These are phyloP conservation scores for Rhytidhysteron rufulum DNA, from an alignment of 2,329 filamentous ascomycete species.

Conservation along the genomic window DNA sequence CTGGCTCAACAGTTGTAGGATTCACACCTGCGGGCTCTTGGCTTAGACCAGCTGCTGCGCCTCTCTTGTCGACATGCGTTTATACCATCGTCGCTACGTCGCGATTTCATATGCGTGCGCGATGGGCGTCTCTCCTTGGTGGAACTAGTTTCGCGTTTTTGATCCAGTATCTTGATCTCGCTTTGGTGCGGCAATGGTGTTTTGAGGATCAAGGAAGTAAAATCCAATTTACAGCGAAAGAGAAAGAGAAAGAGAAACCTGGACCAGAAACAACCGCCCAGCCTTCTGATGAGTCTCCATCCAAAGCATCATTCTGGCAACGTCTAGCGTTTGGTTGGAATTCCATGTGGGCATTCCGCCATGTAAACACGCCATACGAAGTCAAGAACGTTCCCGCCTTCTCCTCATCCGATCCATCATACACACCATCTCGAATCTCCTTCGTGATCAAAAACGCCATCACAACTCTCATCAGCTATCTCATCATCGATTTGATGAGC, in stretches of 20 bases:
- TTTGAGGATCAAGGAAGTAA: constrained; percentile 3
- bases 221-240: neutral
- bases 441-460: neutral
- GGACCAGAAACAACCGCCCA: neutral
- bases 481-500: neutral
- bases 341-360: neutral
- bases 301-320: neutral
- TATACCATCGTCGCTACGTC: no score
- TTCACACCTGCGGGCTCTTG: no score
- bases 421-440: neutral
- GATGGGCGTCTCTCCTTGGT: no score
- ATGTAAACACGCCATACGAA: neutral
- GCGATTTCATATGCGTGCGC: no score
- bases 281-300: no score
- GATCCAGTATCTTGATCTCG: neutral
- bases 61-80: no score
- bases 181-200: constrained; percentile 12
- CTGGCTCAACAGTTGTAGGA: no score
- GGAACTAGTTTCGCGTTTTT: no score
- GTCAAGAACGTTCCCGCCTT: neutral
- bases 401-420: neutral
- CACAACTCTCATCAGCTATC: neutral
- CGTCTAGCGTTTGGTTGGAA: neutral
- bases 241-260: neutral
- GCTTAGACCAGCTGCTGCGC: no score